Percentiles rank a stretch among this genome's conserved stretches.
phyloP scores from a whole-genome alignment of 2,329 filamentous ascomycete species.

The Parasarocladium wereldwijsianum region DNA sequence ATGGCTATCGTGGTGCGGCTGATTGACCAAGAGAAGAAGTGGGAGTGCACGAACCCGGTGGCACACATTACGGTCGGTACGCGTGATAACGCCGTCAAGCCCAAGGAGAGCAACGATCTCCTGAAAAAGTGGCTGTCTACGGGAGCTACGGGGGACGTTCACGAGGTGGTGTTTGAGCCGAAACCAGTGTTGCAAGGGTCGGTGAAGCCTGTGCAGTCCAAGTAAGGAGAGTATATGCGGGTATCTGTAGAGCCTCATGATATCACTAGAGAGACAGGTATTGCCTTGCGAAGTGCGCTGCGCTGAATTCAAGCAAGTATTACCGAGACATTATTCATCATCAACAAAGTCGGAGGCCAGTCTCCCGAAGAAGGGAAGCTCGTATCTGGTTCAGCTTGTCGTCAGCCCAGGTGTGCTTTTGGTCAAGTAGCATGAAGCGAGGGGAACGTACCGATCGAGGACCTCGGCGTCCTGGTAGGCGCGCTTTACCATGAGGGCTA shows the following conservation, averaged over 20 bases:
- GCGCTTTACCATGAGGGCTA: constrained; percentile 59
- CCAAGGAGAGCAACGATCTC: constrained; percentile 85
- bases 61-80: constrained; percentile 89
- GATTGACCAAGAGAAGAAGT: constrained; percentile 36
- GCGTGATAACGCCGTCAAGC: constrained; percentile 58
- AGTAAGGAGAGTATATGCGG: constrained; percentile 14
- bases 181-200: constrained; percentile 31
- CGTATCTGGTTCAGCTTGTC: constrained; percentile 41
- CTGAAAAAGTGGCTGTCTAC: constrained; percentile 57
- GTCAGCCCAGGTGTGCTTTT: not conserved
- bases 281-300: too few relatives aligned
- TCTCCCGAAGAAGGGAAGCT: constrained; percentile 74
- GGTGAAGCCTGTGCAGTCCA: constrained; percentile 33
- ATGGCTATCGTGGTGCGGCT: constrained; percentile 86
- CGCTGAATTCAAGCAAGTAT: not conserved
- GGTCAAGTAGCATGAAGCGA: constrained; percentile 27
- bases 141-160: constrained; percentile 28
- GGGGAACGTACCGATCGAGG: constrained; percentile 36
- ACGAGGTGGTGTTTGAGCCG: constrained; percentile 33
- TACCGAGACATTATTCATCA: constrained; percentile 41
- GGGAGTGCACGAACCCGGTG: constrained; percentile 61
- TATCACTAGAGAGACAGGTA: too few relatives aligned
- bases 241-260: too few relatives aligned
- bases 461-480: constrained; percentile 74
- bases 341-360: constrained; percentile 83